These are phyloP conservation scores for Jaminaea rosea DNA, from an alignment of 1,284 basidiomycete species.

Conservation along the genomic window DNA sequence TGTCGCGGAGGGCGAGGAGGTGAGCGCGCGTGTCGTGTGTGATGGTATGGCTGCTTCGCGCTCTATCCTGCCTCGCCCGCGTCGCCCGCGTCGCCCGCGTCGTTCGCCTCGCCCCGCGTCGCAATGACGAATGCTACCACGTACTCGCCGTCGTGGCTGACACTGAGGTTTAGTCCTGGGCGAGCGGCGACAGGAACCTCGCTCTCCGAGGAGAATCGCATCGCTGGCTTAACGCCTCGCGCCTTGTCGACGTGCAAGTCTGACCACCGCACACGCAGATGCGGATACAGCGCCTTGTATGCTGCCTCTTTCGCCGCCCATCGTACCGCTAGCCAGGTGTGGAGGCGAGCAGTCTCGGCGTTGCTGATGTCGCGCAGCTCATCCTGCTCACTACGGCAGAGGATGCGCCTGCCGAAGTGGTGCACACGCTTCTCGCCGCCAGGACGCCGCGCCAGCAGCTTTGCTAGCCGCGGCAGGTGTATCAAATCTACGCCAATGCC, in stretches of 20 bases:
- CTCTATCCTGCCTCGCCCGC: too few relatives aligned
- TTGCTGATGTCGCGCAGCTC: not conserved
- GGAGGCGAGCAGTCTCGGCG: too few relatives aligned
- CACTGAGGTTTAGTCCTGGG: conserved; percentile 56
- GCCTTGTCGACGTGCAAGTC: conserved; percentile 52
- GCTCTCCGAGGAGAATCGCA: conserved; percentile 19
- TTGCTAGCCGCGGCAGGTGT: conserved; percentile 12
- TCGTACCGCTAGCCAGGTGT: conserved; percentile 14
- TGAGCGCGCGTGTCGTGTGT: not conserved
- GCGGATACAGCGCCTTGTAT: conserved; percentile 74
- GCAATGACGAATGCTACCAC: conserved; percentile 65
- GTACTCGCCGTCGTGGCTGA: conserved; percentile 78
- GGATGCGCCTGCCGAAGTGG: conserved; percentile 21
- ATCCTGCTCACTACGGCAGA: conserved; percentile 8
- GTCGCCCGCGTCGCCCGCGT: too few relatives aligned
- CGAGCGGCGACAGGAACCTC: conserved; percentile 4
- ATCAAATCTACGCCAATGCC: conserved; percentile 40
- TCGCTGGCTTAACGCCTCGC: conserved; percentile 14
- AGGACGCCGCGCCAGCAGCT: not conserved
- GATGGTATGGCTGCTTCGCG: too few relatives aligned
- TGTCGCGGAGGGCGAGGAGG: not conserved
- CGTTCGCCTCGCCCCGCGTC: conserved; percentile 48
- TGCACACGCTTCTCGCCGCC: conserved; percentile 7
- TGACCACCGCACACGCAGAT: conserved; percentile 63
- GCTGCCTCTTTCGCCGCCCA: conserved; percentile 68